Evolutionary conservation across 441 rosid species (phyloP).

Genomic region (Populus hybrid): DNA sequence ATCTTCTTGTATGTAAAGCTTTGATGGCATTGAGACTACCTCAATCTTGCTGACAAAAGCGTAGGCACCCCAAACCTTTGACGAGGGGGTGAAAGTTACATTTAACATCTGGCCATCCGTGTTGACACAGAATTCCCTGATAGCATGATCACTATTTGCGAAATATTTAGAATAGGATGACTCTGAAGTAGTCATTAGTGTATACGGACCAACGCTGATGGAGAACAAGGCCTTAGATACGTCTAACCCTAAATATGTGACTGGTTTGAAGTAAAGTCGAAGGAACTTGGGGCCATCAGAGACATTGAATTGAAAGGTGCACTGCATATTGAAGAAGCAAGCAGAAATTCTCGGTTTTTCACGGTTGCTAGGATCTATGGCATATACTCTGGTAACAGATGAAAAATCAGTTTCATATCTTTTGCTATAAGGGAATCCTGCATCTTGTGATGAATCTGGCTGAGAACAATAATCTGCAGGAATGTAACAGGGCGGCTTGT

Average conservation of each 20-base stretch:
- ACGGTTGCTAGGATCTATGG: not conserved
- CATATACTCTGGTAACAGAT: slow-evolving; percentile 2
- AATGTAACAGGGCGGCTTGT: not conserved
- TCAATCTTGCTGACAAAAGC: slow-evolving; percentile 29
- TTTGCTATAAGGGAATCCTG: not conserved
- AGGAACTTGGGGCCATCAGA: slow-evolving; percentile 24
- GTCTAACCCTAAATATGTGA: not conserved
- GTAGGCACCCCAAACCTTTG: slow-evolving; percentile 10
- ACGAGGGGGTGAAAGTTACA: slow-evolving; percentile 23
- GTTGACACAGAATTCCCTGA: slow-evolving; percentile 16
- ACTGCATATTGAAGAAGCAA: not conserved
- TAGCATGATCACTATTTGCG: not conserved
- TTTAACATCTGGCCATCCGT: slow-evolving; percentile 13
- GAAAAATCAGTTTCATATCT: not conserved
- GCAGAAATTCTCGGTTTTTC: slow-evolving; percentile 2
- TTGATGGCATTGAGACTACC: slow-evolving; percentile 20
- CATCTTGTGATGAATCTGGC: not conserved
- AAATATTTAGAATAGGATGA: not conserved
- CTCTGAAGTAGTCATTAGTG: slow-evolving; percentile 1
- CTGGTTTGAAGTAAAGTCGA: slow-evolving; percentile 26
- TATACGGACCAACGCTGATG: slow-evolving; percentile 18
- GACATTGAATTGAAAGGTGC: not conserved
- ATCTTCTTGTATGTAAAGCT: slow-evolving; percentile 12
- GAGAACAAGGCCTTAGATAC: slow-evolving; percentile 17
- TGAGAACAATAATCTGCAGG: not conserved